Percentiles rank a stretch among this genome's conserved stretches.
Conservation (phyloP, 306 rosid genomes). For the Adenanthera pavonina region DNA sequence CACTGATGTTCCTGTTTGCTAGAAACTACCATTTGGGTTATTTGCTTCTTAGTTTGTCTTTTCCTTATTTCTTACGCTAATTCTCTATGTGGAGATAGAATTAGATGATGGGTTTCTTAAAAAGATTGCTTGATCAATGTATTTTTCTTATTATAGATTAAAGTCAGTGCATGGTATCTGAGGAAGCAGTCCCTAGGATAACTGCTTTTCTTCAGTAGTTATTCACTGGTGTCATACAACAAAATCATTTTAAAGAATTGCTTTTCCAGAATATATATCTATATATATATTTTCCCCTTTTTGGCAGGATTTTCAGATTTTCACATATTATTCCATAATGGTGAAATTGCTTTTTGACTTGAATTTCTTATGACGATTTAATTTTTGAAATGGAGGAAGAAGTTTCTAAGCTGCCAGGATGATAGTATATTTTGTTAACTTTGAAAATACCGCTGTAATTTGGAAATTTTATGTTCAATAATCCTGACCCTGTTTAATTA, state of each 20-base stretch:
- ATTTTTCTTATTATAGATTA: too few species aligned
- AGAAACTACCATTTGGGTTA: too few species aligned
- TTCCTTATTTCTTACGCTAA: too few species aligned
- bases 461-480: slow-evolving; percentile 25
- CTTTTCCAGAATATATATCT: not conserved
- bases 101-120: too few species aligned
- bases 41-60: too few species aligned
- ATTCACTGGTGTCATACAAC: too few species aligned
- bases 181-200: too few species aligned
- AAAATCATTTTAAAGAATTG: not conserved
- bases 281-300: not conserved
- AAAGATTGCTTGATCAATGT: too few species aligned
- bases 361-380: slow-evolving; percentile 9
- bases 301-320: slow-evolving; percentile 18
- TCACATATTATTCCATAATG: slow-evolving; percentile 25
- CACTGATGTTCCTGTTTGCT: too few species aligned
- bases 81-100: too few species aligned
- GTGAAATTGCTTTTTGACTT: slow-evolving; percentile 9
- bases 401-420: slow-evolving; percentile 16
- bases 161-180: too few species aligned
- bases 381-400: slow-evolving; percentile 14
- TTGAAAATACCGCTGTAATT: slow-evolving; percentile 13
- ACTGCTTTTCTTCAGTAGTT: too few species aligned
- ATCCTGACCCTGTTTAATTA: slow-evolving; percentile 14
- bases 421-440: slow-evolving; percentile 15